Evolutionary conservation across 208 protist species (phyloP).

Genomic region (Blechomonas ayalai): DNA sequence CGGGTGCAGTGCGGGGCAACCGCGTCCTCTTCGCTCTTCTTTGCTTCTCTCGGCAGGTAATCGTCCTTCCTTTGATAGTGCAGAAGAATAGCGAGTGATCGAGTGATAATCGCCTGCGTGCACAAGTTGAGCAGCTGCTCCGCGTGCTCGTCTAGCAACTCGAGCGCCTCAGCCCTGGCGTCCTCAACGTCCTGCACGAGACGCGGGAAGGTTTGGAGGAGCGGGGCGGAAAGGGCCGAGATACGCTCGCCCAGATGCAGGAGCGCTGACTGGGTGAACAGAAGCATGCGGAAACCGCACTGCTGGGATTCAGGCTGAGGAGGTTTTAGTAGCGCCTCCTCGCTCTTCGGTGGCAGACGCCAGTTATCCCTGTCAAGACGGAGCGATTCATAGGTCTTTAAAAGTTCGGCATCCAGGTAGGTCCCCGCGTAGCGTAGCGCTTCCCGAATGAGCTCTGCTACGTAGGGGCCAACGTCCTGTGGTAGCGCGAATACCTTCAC

Average conservation of each 20-base stretch:
- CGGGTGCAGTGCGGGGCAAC: conserved; percentile 76
- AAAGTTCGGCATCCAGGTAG: conserved; percentile 62
- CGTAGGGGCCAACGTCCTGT: conserved; percentile 32
- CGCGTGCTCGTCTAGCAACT: conserved; percentile 47
- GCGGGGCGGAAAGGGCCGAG: conserved; percentile 30
- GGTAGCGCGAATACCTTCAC: conserved; percentile 50
- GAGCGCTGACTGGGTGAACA: conserved; percentile 76
- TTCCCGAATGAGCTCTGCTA: conserved; percentile 43
- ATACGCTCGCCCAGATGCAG: conserved; percentile 62
- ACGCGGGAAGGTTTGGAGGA: conserved; percentile 40
- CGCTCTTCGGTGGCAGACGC: conserved; percentile 49
- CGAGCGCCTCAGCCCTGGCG: conserved; percentile 30
- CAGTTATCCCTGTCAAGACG: conserved; percentile 64
- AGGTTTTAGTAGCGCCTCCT: conserved; percentile 59
- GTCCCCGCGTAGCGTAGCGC: conserved; percentile 35
- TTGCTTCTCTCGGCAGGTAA: conserved; percentile 54
- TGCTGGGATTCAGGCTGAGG: conserved; percentile 65
- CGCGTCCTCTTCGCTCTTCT: conserved; percentile 25
- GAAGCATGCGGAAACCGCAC: conserved; percentile 77
- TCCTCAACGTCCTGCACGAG: conserved; percentile 54
- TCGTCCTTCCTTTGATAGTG: conserved; percentile 75
- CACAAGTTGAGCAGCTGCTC: conserved; percentile 76
- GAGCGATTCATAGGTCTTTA: conserved; percentile 59
- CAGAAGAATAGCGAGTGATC: conserved; percentile 63
- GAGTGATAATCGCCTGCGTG: conserved; percentile 63